Evolutionary conservation across 1,284 basidiomycete genomes (phyloP).

Genomic region (Boletus subluridellus): DNA sequence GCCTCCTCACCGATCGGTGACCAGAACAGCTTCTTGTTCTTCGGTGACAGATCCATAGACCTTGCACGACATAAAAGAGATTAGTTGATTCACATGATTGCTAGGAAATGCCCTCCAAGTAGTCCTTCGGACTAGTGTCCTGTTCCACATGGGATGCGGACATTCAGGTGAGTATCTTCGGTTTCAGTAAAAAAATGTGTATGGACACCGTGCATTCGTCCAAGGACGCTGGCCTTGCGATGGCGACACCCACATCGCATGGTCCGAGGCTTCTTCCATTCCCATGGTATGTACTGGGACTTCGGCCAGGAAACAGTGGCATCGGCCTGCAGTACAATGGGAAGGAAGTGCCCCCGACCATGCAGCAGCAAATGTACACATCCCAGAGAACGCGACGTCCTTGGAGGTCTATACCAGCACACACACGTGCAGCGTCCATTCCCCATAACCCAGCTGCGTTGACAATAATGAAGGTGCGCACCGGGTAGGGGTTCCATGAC

Average conservation of each 20-base stretch:
- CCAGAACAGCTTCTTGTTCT: conserved; percentile 3
- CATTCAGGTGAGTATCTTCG: conserved; percentile 7
- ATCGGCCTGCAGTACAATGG: conserved; percentile 37
- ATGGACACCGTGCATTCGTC: background rate
- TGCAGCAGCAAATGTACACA: conserved; percentile 31
- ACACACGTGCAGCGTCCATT: background rate
- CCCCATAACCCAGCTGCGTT: conserved; percentile 22
- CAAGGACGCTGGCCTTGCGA: conserved; percentile 23
- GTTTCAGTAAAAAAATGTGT: background rate
- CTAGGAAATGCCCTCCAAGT: background rate
- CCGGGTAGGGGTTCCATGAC: conserved; percentile 4
- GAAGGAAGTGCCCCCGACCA: conserved; percentile 38
- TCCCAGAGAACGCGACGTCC: conserved; percentile 21
- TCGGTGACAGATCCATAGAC: conserved; percentile 2
- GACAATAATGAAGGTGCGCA: conserved; percentile 16
- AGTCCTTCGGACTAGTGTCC: conserved; percentile 9
- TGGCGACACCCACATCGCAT: conserved; percentile 32
- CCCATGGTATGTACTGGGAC: conserved; percentile 44
- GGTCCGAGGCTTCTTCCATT: conserved; percentile 45
- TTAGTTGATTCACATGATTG: conserved; percentile 4
- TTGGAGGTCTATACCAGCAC: background rate
- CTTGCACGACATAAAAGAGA: background rate
- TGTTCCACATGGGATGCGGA: background rate
- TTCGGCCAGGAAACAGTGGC: conserved; percentile 32
- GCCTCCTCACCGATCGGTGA: background rate